These are phyloP conservation scores for Lepidium sativum DNA, from an alignment of 345 rosid genomes.

Conservation along the genomic window DNA sequence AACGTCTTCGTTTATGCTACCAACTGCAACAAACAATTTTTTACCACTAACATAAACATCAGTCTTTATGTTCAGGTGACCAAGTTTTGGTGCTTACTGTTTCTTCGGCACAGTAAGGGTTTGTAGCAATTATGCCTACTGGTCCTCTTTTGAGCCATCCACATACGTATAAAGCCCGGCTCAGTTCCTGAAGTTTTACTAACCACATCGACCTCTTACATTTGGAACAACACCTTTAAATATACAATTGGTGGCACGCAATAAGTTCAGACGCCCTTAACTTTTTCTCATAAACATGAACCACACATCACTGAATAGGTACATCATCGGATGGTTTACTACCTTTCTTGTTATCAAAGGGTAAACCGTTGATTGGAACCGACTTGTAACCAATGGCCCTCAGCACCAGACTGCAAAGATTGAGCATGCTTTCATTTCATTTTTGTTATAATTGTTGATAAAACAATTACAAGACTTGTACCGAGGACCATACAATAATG, in stretches of 20 bases:
- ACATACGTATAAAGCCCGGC: conserved; percentile 77
- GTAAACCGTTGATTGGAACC: conserved; percentile 56
- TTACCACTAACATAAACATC: not conserved
- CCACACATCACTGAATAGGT: not conserved
- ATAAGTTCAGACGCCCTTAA: not conserved
- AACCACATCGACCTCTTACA: conserved; percentile 57
- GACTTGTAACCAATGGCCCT: conserved; percentile 97
- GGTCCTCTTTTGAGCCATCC: conserved; percentile 99
- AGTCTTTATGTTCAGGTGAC: not conserved
- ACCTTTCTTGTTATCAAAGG: conserved; percentile 82
- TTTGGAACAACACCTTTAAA: conserved; percentile 74
- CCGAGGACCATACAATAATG: not conserved
- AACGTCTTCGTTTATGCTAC: conserved; percentile 71
- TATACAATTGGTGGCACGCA: not conserved
- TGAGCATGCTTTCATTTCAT: not conserved
- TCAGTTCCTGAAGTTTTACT: conserved; percentile 36
- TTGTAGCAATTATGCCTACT: conserved; percentile 78
- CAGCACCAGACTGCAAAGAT: conserved; percentile 55
- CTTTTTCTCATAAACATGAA: not conserved
- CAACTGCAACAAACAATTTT: conserved; percentile 32
- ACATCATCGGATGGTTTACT: too few relatives aligned
- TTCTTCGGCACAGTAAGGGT: conserved; percentile 88
- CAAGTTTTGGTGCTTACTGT: conserved; percentile 47
- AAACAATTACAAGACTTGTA: not conserved
- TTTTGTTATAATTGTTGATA: not conserved